These are phyloP conservation scores for Selaginella tamariscina DNA, from an alignment of 75 land plant species.

Conservation along the genomic window DNA sequence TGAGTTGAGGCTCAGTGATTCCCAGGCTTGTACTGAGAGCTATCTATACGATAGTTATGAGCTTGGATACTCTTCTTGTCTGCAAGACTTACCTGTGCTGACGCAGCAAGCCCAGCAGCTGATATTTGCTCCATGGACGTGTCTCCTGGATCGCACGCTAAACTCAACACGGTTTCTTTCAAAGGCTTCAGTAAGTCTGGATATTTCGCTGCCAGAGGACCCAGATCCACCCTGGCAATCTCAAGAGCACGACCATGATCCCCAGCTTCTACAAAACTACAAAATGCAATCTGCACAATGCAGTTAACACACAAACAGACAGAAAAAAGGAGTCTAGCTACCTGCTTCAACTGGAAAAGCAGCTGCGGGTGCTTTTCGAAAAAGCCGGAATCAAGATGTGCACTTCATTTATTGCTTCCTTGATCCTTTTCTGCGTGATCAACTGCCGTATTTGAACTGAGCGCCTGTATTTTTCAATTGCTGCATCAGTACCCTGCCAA, in stretches of 20 bases:
- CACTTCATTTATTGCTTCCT: constrained; percentile 67
- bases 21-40: constrained; percentile 76
- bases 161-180: constrained; percentile 77
- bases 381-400: constrained; percentile 49
- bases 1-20: constrained; percentile 81
- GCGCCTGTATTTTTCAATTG: constrained; percentile 36
- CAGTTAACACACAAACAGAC: neutral
- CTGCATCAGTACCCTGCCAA: constrained; percentile 1
- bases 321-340: constrained; percentile 14
- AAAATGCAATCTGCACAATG: constrained; percentile 67
- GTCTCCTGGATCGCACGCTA: constrained; percentile 59
- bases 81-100: constrained; percentile 75
- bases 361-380: constrained; percentile 72
- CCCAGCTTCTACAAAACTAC: constrained; percentile 56
- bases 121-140: constrained; percentile 34
- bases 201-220: constrained; percentile 75
- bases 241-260: constrained; percentile 52
- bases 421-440: constrained; percentile 51
- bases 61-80: neutral
- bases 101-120: constrained; percentile 51
- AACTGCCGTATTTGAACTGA: constrained; percentile 64
- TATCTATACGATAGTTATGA: constrained; percentile 32
- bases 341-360: constrained; percentile 94
- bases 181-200: constrained; percentile 56
- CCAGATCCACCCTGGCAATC: constrained; percentile 70